Conservation (phyloP, 352 stramenopile species). For the Pythium oligandrum region DNA sequence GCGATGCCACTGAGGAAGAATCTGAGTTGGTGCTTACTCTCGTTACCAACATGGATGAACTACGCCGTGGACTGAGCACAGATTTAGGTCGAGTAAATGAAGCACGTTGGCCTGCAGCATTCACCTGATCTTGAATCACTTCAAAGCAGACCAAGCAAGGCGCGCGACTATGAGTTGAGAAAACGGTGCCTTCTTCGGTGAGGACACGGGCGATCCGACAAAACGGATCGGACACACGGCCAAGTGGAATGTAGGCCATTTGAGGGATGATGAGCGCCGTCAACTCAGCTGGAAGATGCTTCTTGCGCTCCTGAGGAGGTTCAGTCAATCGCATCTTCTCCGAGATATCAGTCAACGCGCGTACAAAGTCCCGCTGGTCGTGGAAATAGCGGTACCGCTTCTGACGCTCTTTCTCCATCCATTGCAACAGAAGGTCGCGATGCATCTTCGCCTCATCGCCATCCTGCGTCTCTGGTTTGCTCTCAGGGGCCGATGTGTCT, state of each 20-base stretch:
- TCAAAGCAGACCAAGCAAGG: constrained; percentile 76
- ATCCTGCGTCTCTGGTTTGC: too few relatives aligned
- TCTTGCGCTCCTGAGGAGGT: constrained; percentile 58
- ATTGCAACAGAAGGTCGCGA: constrained; percentile 54
- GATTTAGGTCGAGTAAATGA: constrained; percentile 13
- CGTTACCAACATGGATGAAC: background rate
- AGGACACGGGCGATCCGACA: constrained; percentile 64
- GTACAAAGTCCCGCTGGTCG: constrained; percentile 71
- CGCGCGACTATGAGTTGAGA: constrained; percentile 73
- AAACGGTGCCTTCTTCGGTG: constrained; percentile 68
- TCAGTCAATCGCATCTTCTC: constrained; percentile 67
- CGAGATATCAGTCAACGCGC: constrained; percentile 61
- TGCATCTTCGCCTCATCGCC: constrained; percentile 23
- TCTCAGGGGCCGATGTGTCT: background rate
- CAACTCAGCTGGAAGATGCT: constrained; percentile 43
- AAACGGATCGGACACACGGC: constrained; percentile 65
- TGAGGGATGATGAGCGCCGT: constrained; percentile 41
- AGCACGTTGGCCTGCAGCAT: constrained; percentile 39
- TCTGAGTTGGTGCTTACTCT: constrained; percentile 15
- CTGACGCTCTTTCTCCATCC: constrained; percentile 73
- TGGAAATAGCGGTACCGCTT: constrained; percentile 84
- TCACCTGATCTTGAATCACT: constrained; percentile 72
- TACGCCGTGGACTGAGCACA: background rate
- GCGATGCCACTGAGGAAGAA: constrained; percentile 19
- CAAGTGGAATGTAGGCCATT: constrained; percentile 76